Evolutionary conservation across 495 filamentous ascomycete genomes (phyloP).

Genomic region (Venustampulla echinocandica): DNA sequence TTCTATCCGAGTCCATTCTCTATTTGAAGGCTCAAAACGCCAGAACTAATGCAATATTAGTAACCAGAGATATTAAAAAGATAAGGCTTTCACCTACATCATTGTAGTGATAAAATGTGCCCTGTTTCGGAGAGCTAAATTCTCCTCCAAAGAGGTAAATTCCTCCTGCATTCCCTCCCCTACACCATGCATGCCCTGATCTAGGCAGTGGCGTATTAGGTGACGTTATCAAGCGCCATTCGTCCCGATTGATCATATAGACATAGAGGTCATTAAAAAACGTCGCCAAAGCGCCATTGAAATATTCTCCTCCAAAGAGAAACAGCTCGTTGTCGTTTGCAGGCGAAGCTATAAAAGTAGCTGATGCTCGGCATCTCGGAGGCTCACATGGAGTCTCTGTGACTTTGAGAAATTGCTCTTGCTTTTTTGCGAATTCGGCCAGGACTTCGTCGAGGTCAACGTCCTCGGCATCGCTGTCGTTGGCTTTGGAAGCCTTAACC

Average conservation of each 20-base stretch:
- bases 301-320: constrained; percentile 75
- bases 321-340: constrained; percentile 82
- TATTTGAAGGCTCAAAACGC: constrained; percentile 69
- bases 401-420: constrained; percentile 88
- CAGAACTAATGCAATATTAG: constrained; percentile 51
- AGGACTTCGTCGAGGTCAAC: constrained; percentile 97
- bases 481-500: constrained; percentile 39
- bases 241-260: constrained; percentile 75
- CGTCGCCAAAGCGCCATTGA: constrained; percentile 53
- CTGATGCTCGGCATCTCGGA: constrained; percentile 67
- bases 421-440: constrained; percentile 73
- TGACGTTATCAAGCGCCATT: constrained; percentile 81
- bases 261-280: constrained; percentile 73
- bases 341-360: constrained; percentile 75
- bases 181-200: constrained; percentile 86
- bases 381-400: constrained; percentile 72
- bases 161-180: constrained; percentile 68
- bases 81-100: constrained; percentile 33
- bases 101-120: constrained; percentile 98
- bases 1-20: constrained; percentile 88
- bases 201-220: constrained; percentile 88
- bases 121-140: constrained; percentile 79
- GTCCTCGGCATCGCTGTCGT: constrained; percentile 78
- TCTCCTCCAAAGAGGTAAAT: constrained; percentile 87
- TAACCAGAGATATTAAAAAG: background rate